Evolutionary conservation across 352 stramenopile species (phyloP).

Genomic region (Discostella stelligera): DNA sequence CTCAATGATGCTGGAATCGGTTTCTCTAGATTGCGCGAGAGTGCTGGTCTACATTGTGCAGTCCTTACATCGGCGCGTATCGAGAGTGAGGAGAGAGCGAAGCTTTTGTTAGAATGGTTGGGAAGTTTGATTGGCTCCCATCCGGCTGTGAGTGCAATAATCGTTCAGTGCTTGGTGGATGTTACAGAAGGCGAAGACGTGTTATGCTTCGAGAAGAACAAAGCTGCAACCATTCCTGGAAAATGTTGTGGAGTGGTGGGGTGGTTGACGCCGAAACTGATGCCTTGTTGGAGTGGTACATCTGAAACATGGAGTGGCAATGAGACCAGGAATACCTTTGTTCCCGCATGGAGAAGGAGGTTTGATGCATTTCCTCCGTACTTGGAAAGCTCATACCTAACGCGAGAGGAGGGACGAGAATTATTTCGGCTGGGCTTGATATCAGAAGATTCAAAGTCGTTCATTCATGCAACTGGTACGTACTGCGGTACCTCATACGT

Average conservation of each 20-base stretch:
- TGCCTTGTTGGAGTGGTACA: slow-evolving; percentile 72
- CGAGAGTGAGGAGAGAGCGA: slow-evolving; percentile 69
- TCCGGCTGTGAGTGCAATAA: slow-evolving; percentile 68
- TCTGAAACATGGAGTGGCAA: slow-evolving; percentile 38
- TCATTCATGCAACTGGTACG: slow-evolving; percentile 62
- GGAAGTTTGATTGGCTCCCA: slow-evolving; percentile 65
- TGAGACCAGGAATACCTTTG: background rate
- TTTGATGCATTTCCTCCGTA: slow-evolving; percentile 77
- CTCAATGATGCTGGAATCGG: slow-evolving; percentile 59
- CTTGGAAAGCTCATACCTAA: slow-evolving; percentile 76
- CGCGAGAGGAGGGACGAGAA: slow-evolving; percentile 68
- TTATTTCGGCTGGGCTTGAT: slow-evolving; percentile 59
- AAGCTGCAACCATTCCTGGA: slow-evolving; percentile 15
- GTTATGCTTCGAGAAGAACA: slow-evolving; percentile 31
- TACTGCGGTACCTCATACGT: background rate
- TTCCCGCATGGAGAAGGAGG: slow-evolving; percentile 56
- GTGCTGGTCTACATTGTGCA: slow-evolving; percentile 69
- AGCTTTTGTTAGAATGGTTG: slow-evolving; percentile 73
- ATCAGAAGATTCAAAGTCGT: slow-evolving; percentile 40
- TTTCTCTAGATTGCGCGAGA: slow-evolving; percentile 62
- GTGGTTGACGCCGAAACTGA: slow-evolving; percentile 66
- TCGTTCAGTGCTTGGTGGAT: slow-evolving; percentile 80
- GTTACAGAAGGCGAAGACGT: slow-evolving; percentile 58
- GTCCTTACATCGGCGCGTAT: slow-evolving; percentile 68
- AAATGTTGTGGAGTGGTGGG: slow-evolving; percentile 54